phyloP scores from a whole-genome alignment of 2,329 filamentous ascomycete genomes.

The Domatiomyces catenatus region DNA sequence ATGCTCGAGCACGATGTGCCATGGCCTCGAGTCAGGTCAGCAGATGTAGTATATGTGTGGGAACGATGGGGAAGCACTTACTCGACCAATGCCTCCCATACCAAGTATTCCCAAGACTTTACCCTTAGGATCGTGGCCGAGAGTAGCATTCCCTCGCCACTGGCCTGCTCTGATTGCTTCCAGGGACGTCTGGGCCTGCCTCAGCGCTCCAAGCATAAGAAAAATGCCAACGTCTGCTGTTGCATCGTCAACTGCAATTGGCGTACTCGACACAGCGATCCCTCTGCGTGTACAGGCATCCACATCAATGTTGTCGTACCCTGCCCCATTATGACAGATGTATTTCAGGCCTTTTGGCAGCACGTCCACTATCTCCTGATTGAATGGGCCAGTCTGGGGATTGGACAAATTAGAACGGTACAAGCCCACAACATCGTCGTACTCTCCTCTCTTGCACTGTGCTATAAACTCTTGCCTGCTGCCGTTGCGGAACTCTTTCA shows the following conservation, averaged over 20 bases:
- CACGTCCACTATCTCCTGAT: constrained; percentile 31
- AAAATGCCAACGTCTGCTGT: constrained; percentile 34
- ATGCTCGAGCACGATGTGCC: constrained; percentile 29
- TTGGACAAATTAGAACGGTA: constrained; percentile 45
- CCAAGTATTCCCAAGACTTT: constrained; percentile 33
- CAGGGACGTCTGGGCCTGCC: constrained; percentile 29
- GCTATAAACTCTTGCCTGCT: constrained; percentile 40
- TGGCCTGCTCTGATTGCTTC: constrained; percentile 27
- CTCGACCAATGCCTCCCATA: constrained; percentile 34
- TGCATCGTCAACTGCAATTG: constrained; percentile 32
- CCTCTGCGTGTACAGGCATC: constrained; percentile 34
- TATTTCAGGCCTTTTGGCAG: constrained; percentile 33
- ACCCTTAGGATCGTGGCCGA: constrained; percentile 32
- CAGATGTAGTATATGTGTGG: not conserved
- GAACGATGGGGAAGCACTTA: constrained; percentile 16
- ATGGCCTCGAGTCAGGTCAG: constrained; percentile 25
- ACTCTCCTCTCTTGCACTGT: constrained; percentile 39
- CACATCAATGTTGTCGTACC: constrained; percentile 47
- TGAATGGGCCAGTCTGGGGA: constrained; percentile 33
- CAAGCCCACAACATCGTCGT: constrained; percentile 40
- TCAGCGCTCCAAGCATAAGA: constrained; percentile 32
- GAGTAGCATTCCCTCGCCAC: constrained; percentile 28
- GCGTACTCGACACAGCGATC: constrained; percentile 31
- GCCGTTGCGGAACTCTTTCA: constrained; percentile 40
- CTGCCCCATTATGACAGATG: constrained; percentile 41